phyloP scores from a whole-genome alignment of 2,329 filamentous ascomycete genomes.

The Xylariaceae sp. region DNA sequence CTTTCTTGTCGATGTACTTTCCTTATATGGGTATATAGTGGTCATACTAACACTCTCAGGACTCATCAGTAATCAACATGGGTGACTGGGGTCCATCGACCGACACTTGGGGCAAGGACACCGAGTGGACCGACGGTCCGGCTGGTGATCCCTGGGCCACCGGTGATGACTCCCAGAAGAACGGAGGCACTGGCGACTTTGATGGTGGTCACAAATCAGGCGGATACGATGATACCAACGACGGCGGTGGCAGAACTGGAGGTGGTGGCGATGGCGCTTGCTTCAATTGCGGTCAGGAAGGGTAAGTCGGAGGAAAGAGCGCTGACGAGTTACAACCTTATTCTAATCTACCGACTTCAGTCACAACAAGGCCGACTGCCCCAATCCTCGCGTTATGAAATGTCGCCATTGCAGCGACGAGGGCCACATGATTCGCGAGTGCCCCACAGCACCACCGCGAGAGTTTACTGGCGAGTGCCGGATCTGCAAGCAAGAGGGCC shows the following conservation, averaged over 20 bases:
- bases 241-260: conserved; percentile 13
- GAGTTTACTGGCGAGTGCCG: conserved; percentile 45
- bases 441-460: conserved; percentile 25
- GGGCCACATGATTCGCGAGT: conserved; percentile 38
- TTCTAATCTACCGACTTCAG: conserved; percentile 30
- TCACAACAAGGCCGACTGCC: conserved; percentile 59
- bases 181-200: conserved; percentile 6
- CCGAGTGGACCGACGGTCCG: conserved; percentile 5
- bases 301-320: conserved; percentile 36
- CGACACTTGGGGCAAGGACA: neutral
- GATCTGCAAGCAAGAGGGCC: conserved; percentile 45
- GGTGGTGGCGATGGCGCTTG: conserved; percentile 17
- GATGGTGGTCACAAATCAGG: conserved; percentile 3
- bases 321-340: neutral
- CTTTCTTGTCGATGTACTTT: no score
- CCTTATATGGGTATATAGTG: neutral
- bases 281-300: conserved; percentile 55
- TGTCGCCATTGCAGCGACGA: conserved; percentile 45
- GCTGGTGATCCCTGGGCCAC: conserved; percentile 1
- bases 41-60: no score
- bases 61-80: conserved; percentile 4
- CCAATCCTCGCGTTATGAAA: conserved; percentile 44
- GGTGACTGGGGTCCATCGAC: conserved; percentile 3
- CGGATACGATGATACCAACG: neutral
- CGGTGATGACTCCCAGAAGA: neutral